Evolutionary conservation across 2,329 filamentous ascomycete species (phyloP), one percentile per base, ranked within the genome.

Genomic region (Tympanopsis confertula): DNA sequence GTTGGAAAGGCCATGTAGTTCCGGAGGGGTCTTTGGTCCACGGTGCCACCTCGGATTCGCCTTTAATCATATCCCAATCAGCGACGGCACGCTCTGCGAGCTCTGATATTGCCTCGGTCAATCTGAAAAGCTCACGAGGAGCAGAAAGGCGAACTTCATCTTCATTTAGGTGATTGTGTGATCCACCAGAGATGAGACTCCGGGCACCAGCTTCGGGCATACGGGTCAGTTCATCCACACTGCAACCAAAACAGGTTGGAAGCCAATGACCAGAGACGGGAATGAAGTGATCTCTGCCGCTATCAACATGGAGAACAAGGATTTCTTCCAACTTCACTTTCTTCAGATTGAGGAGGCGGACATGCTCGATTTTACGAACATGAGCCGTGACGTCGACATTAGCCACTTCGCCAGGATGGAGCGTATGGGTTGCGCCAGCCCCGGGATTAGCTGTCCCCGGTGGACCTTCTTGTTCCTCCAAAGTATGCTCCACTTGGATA

Each of bases 281-380:
- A 28, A 98, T 75, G 53, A 98, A 98, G 52, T 96, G 84, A 49
- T 98, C 91, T 35, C 87, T 74, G 1, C 93, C 93, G 38, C 82
- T 75, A 10, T 77, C 70, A 4, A 98, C 84, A 1, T 87, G 78
- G 5, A 98, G 68, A 2, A 98, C 81, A 5, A 98, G 66, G 3
- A 98, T 79, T 45, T 96, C 87, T 44, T 96, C 89, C 0, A 98
- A 63, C 5, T 63, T 64, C 3, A 65, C 54, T 2, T 68, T 65
- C 13, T 74, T 76, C 38, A 81, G 68, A 46, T 96, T 96, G 26
- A 98, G 67, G 2, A 69, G 62, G 14, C 73, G 75, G 0, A 86
- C 76, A 14, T 82, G 69, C 0, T 68, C 56, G 3, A 85, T 57
- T 33, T 77, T 71, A 3, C 71, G 69, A 7, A 96, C 68, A 29